These are phyloP conservation scores for Colletotrichum sp. DNA, from an alignment of 2,329 filamentous ascomycete genomes.

Conservation along the genomic window DNA sequence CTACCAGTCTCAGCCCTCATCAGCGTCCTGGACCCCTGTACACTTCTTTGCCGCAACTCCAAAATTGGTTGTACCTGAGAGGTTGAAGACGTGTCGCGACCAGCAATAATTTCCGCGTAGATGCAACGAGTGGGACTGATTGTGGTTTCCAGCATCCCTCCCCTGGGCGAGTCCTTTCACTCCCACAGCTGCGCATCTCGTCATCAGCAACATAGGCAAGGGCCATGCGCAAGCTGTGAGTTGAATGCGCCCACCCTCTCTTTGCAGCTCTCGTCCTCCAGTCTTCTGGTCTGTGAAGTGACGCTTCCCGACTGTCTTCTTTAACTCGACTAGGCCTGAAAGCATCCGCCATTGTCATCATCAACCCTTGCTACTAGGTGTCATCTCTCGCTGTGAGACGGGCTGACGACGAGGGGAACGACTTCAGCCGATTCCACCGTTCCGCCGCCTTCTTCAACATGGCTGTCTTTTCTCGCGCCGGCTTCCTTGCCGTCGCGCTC, in stretches of 20 bases:
- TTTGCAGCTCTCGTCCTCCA: not conserved
- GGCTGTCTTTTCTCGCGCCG: slow-evolving; percentile 68
- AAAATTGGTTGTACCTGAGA: not conserved
- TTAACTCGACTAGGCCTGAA: not conserved
- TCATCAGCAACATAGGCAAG: not conserved
- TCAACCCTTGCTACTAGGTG: not conserved
- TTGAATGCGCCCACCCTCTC: slow-evolving; percentile 2
- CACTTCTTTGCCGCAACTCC: not conserved
- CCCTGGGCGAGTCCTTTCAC: not conserved
- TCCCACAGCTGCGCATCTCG: not conserved
- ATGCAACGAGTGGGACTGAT: not conserved
- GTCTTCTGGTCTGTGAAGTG: not conserved
- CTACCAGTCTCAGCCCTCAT: not conserved
- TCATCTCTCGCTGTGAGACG: not conserved
- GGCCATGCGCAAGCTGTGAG: slow-evolving; percentile 1
- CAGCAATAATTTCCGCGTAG: not conserved
- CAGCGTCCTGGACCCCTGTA: not conserved
- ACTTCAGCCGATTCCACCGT: not conserved
- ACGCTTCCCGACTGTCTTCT: not conserved
- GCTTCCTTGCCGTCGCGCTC: slow-evolving; percentile 87
- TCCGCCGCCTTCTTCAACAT: slow-evolving; percentile 38
- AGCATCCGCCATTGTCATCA: not conserved
- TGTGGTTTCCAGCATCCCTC: not conserved
- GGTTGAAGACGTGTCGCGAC: not conserved
- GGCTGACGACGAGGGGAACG: not conserved